These are phyloP conservation scores for Lathyrus sativus DNA, from an alignment of 306 rosid species.

Conservation along the genomic window DNA sequence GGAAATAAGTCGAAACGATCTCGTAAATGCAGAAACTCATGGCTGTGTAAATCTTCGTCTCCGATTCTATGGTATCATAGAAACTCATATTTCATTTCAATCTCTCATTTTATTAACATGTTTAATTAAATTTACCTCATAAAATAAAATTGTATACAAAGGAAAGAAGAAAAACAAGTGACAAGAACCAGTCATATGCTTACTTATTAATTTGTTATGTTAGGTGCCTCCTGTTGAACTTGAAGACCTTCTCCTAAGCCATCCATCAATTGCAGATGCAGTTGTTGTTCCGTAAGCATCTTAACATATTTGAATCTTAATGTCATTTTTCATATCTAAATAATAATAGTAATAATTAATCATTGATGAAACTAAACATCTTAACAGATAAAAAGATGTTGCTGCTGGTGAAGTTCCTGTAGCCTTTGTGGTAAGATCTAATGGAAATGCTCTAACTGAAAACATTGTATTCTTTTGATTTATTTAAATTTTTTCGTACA, in stretches of 20 bases:
- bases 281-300: slow-evolving; percentile 90
- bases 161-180: too few species aligned
- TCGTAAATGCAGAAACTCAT: too few species aligned
- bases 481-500: too few species aligned
- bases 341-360: neutral
- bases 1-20: too few species aligned
- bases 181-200: neutral
- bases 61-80: too few species aligned
- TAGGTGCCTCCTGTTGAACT: slow-evolving; percentile 97
- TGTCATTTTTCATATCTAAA: neutral
- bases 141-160: neutral
- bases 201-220: neutral
- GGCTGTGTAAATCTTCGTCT: too few species aligned
- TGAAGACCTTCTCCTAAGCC: slow-evolving; percentile 76
- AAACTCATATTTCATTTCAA: too few species aligned
- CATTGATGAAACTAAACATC: neutral
- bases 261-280: slow-evolving; percentile 81
- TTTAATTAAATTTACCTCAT: slow-evolving; percentile 10
- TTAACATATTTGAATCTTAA: neutral
- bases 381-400: slow-evolving; percentile 68
- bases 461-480: too few species aligned
- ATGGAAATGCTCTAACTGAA: slow-evolving; percentile 56
- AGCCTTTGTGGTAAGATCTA: slow-evolving; percentile 78
- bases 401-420: slow-evolving; percentile 95
- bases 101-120: neutral